A percentile compares a stretch with the other conserved stretches of the same genome.
These are phyloP conservation scores for Yamadazyma dushanensis DNA, from an alignment of 1,139 yeast genomes.

Conservation along the genomic window DNA sequence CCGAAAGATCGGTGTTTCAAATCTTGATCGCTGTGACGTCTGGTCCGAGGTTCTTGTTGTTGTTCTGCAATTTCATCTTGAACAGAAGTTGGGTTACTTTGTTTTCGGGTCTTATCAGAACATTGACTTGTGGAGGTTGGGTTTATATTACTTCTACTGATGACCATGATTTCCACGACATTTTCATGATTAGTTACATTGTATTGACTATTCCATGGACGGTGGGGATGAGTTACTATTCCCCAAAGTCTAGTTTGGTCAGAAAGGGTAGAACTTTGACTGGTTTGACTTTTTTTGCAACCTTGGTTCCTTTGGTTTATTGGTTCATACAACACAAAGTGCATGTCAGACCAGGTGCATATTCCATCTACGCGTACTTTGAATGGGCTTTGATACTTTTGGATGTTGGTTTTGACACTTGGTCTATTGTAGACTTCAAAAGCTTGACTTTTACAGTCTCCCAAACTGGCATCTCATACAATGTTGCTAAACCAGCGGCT, in stretches of 20 bases:
- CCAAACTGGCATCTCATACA: conserved; percentile 9
- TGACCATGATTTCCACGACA: conserved; percentile 94
- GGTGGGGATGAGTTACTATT: conserved; percentile 54
- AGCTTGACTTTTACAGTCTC: conserved; percentile 46
- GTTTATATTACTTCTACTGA: conserved; percentile 95
- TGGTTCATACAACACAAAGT: conserved; percentile 94
- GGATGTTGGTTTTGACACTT: conserved; percentile 83
- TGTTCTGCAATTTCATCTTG: conserved; percentile 58
- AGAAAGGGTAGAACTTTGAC: conserved; percentile 54
- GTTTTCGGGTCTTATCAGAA: conserved; percentile 70
- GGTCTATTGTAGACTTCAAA: conserved; percentile 70
- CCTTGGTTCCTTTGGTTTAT: conserved; percentile 78
- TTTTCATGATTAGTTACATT: conserved; percentile 89
- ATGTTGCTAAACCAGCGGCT: conserved; percentile 3
- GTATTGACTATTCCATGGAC: conserved; percentile 93
- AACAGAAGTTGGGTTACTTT: conserved; percentile 30
- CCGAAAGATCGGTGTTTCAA: conserved; percentile 92
- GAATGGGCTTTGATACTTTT: conserved; percentile 88
- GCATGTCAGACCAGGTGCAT: conserved; percentile 86
- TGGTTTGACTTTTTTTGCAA: conserved; percentile 63
- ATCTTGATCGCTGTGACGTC: conserved; percentile 75
- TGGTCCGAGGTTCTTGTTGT: conserved; percentile 81
- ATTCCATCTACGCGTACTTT: conserved; percentile 88
- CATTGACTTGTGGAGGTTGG: conserved; percentile 98
- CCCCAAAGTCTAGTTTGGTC: conserved; percentile 49